Conservation (phyloP, 495 filamentous ascomycete species). For the Aspergillus avenaceus region DNA sequence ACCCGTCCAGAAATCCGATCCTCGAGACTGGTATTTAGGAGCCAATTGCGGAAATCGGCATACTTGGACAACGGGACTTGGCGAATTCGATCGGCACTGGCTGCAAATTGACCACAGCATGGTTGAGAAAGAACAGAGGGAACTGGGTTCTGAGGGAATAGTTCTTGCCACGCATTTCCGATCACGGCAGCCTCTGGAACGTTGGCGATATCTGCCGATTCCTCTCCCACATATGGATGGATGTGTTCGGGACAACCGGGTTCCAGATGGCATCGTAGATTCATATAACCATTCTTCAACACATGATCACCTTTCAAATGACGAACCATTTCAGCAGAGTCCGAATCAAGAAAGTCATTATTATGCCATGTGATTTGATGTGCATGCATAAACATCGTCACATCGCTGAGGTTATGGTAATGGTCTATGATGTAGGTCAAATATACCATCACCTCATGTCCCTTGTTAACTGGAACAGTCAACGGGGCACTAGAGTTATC, state of each 20-base stretch:
- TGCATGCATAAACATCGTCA: conserved; percentile 45
- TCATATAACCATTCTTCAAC: conserved; percentile 40
- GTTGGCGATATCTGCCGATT: background rate
- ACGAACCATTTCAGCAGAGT: conserved; percentile 23
- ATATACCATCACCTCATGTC: conserved; percentile 55
- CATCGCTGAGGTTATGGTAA: conserved; percentile 40
- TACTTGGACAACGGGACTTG: background rate
- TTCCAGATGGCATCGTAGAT: conserved; percentile 41
- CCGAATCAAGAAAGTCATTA: conserved; percentile 45
- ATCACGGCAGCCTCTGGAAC: background rate
- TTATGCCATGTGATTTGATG: conserved; percentile 48
- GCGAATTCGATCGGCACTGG: background rate
- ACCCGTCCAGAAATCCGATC: background rate
- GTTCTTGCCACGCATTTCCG: background rate
- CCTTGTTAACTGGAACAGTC: conserved; percentile 53
- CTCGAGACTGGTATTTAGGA: background rate
- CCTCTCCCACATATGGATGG: background rate
- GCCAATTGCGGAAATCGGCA: background rate
- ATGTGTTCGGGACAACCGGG: conserved; percentile 35
- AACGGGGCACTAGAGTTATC: conserved; percentile 27
- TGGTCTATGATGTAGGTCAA: conserved; percentile 41
- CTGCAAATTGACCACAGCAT: background rate
- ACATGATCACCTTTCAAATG: conserved; percentile 23
- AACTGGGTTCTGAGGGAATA: background rate
- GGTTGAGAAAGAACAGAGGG: background rate